phyloP scores from a whole-genome alignment of 2,329 filamentous ascomycete genomes.

The Ascochyta lentis region DNA sequence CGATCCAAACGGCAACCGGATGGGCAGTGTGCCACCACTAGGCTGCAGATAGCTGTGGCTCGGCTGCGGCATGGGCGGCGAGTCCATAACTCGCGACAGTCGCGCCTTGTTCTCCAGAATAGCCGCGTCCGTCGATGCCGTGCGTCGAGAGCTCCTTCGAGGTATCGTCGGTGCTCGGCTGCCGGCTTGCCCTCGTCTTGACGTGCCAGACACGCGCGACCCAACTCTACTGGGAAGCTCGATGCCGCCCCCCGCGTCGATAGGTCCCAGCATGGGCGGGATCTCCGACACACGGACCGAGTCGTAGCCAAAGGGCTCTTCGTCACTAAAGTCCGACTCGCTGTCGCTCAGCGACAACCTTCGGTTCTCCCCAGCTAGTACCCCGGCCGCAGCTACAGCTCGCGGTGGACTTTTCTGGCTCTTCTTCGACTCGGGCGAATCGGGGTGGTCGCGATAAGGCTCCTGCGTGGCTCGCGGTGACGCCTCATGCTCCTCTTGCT shows the following conservation, averaged over 20 bases:
- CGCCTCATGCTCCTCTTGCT: conserved; percentile 60
- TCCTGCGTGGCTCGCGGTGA: conserved; percentile 39
- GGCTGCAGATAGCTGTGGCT: conserved; percentile 37
- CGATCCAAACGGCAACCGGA: conserved; percentile 48
- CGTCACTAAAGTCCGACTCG: conserved; percentile 48
- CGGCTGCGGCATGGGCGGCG: conserved; percentile 19
- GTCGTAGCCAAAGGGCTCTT: conserved; percentile 53
- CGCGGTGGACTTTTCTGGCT: conserved; percentile 14
- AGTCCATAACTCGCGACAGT: conserved; percentile 39
- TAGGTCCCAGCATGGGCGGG: conserved; percentile 65
- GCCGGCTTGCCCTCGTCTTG: conserved; percentile 26
- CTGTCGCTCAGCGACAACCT: conserved; percentile 54
- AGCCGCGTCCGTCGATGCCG: conserved; percentile 38
- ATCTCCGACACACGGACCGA: conserved; percentile 55
- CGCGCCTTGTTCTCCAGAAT: conserved; percentile 30
- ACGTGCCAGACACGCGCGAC: conserved; percentile 61
- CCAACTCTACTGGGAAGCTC: conserved; percentile 68
- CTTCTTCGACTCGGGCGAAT: conserved; percentile 28
- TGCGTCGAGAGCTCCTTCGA: conserved; percentile 70
- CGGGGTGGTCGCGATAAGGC: conserved; percentile 63
- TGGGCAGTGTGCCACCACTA: conserved; percentile 27
- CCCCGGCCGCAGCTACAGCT: conserved; percentile 24
- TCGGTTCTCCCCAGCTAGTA: conserved; percentile 40
- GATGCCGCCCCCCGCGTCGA: conserved; percentile 66
- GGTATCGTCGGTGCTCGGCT: conserved; percentile 60